Evolutionary conservation across 148 eudicot genomes (phyloP), one percentile per base, ranked within the genome.

Genomic region (Chenopodium berlandieri): DNA sequence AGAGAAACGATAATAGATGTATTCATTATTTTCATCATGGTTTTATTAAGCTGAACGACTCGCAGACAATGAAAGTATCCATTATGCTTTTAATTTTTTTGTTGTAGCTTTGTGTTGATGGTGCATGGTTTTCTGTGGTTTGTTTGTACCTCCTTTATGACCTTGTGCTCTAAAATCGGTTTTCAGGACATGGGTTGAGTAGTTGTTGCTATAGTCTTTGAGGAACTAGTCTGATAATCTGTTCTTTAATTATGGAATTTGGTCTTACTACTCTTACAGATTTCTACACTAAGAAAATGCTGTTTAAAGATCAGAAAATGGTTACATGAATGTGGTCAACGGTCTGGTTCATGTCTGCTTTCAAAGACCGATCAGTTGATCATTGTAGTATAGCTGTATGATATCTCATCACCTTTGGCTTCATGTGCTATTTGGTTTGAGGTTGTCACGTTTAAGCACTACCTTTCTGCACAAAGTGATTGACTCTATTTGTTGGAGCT

Each of bases 101-200:
- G 54, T 17, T 50, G 23, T 66, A 25, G 14, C 74, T 64, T 47
- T 78, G 74, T 30, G 56, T n/a, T 71, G 27, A 73, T 78, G 23
- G 10, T 54, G 31, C 34, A 54, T 58, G 74, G 34, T 20, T 27
- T 19, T 54, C 44, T 16, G 14, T 74, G 64, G 27, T 19, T 64
- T 72, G n/a, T 47, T 37, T 47, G 46, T 80, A 13, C 20, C 17
- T 31, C 54, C 56, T 68, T 25, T 46, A 64, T 54, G 40, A 76
- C n/a, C 8, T 80, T 80, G 50, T 63, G 67, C 31, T 78, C 7
- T 67, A n/a, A 40, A 14, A n/a, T 46, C n/a, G 62, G 32, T 78
- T 75, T 56, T 58, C 75, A 68, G 84, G 82, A 27, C 69, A 81
- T 76, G 87, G 79, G 84, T 16, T 81, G 81, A 85, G 71, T 64